Conservation (phyloP, 1,139 yeast genomes). For the Geotrichum phurueaensis region DNA sequence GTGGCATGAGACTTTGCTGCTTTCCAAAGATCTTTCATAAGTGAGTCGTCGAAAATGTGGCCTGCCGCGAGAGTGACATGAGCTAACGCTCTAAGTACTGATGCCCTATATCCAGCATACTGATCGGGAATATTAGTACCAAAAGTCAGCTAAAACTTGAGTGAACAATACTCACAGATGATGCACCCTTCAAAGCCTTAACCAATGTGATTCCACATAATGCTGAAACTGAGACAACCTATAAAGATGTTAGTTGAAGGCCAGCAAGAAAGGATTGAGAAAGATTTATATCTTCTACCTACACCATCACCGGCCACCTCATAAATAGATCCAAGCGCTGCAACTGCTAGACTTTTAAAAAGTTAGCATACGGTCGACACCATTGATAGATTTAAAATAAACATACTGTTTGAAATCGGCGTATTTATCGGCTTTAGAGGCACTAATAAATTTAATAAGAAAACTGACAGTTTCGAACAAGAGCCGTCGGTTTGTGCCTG, state of each 20-base stretch:
- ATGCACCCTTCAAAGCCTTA: slow-evolving; percentile 28
- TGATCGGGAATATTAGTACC: not conserved
- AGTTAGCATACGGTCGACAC: slow-evolving; percentile 2
- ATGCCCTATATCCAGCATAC: slow-evolving; percentile 30
- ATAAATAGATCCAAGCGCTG: slow-evolving; percentile 25
- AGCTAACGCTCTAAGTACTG: slow-evolving; percentile 27
- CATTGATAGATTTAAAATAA: not conserved
- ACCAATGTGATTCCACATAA: slow-evolving; percentile 30
- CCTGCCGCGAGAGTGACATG: slow-evolving; percentile 27
- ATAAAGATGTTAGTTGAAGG: not conserved
- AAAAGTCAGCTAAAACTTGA: not conserved
- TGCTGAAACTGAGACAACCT: slow-evolving; percentile 34
- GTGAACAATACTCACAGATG: slow-evolving; percentile 22
- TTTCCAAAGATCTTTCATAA: slow-evolving; percentile 34
- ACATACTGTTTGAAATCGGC: slow-evolving; percentile 29
- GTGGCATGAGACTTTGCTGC: slow-evolving; percentile 24
- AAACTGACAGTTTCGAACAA: slow-evolving; percentile 31
- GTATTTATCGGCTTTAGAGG: slow-evolving; percentile 31
- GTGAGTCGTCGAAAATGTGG: slow-evolving; percentile 33
- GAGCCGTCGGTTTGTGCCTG: slow-evolving; percentile 23
- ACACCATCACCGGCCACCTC: slow-evolving; percentile 29
- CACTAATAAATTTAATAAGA: slow-evolving; percentile 25
- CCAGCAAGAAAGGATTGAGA: not conserved
- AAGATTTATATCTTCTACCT: slow-evolving; percentile 10
- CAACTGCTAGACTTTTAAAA: slow-evolving; percentile 25